Evolutionary conservation across 306 rosid genomes (phyloP), one percentile per base, ranked within the genome.

Genomic region (Ormosia emarginata): DNA sequence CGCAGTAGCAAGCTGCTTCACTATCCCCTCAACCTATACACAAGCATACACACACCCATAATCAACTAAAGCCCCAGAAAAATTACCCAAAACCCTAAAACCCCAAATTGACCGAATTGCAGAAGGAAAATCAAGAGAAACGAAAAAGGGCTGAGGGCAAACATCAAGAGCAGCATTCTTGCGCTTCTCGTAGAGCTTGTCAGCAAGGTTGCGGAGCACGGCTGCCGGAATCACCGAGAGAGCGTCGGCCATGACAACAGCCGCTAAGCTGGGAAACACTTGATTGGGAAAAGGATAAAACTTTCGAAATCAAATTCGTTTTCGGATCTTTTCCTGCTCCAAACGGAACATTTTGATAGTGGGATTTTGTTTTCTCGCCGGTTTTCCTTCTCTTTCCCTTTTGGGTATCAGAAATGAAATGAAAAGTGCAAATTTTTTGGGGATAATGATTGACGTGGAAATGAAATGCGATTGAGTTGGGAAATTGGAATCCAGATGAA

Each of bases 111-210:
- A 83, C 17, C 80, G 17, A 78, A 77, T 46, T 46, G 61, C 29
- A 49, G 67, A 62, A 61, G 3, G 6, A 41, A 55, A 56, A 53
- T 55, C 12, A 15, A 41, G 12, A 36, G 46, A 46, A 55, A 5
- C 2, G 44, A 36, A 76, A 84, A 66, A n/a, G 36, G 34, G 46
- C 57, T 62, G 8, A 78, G 46, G 46, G 56, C 24, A 84, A 59
- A 96, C 99, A 94, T 96, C 98, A 80, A 93, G 91, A 52, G 99
- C 99, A 64, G 99, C 99, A 89, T 93, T 96, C 83, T 96, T 96
- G 81, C 99, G 98, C 88, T 92, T 96, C 93, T 96, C 99, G 39
- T 96, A 96, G 71, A 93, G 94, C 86, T 96, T 94, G 86, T 96
- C 99, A 70, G 99, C 82, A 57, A 96, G 97, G 84, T 96, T 96